A percentile compares a stretch with the other conserved stretches of the same genome.
These are phyloP conservation scores for Fistulifera pelliculosa DNA, from an alignment of 108 stramenopile genomes.

Conservation along the genomic window DNA sequence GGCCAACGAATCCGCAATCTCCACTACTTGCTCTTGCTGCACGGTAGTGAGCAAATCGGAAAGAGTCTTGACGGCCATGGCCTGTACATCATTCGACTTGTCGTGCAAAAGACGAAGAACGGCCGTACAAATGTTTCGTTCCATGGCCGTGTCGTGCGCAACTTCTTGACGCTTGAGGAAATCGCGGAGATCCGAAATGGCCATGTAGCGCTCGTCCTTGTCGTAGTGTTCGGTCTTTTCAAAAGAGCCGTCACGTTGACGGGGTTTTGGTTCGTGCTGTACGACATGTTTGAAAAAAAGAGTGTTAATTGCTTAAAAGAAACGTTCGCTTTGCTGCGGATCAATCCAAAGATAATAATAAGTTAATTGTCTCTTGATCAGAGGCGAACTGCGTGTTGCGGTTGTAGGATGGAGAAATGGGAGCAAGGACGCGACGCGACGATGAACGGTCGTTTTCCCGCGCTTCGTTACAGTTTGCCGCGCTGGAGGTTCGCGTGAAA, in stretches of 20 bases:
- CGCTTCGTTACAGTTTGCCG: no score
- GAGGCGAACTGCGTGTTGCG: no score
- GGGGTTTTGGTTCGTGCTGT: constrained; percentile 1
- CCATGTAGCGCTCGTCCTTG: constrained; percentile 98
- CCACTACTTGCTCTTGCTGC: constrained; percentile 85
- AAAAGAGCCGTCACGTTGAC: constrained; percentile 46
- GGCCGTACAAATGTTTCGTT: constrained; percentile 84
- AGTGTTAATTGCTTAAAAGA: no score
- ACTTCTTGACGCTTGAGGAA: constrained; percentile 52
- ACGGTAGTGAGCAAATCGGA: constrained; percentile 89
- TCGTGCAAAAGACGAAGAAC: constrained; percentile 88
- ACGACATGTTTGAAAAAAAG: neutral
- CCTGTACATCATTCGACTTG: constrained; percentile 92
- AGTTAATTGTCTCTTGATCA: no score
- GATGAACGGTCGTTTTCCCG: no score
- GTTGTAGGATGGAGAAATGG: no score
- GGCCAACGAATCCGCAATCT: constrained; percentile 85
- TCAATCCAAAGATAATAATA: no score
- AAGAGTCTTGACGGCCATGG: constrained; percentile 95
- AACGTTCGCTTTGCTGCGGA: no score
- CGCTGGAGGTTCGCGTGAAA: no score
- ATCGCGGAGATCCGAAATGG: constrained; percentile 92
- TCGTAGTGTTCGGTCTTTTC: constrained; percentile 83
- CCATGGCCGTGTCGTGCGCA: constrained; percentile 62
- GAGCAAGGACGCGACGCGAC: no score